Conservation (phyloP, 2,329 filamentous ascomycete genomes). For the Arthroderma uncinatum region DNA sequence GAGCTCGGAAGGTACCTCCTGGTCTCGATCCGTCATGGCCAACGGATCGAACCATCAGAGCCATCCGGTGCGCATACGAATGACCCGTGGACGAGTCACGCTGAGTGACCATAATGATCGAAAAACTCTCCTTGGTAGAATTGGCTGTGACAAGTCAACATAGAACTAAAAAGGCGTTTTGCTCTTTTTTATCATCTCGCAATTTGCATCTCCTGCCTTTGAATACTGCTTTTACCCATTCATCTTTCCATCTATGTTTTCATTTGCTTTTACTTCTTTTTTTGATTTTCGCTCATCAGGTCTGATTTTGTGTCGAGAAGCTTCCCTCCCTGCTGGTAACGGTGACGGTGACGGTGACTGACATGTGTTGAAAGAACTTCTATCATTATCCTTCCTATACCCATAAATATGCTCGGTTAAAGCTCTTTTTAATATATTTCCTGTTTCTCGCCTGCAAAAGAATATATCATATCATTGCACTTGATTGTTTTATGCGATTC, state of each 20-base stretch:
- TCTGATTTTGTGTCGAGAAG: constrained; percentile 1
- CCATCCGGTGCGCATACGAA: constrained; percentile 20
- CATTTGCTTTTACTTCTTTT: not conserved
- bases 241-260: not conserved
- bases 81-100: constrained; percentile 29
- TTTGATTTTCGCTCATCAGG: not conserved
- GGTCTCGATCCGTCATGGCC: constrained; percentile 21
- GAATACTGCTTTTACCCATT: not conserved
- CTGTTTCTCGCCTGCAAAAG: not conserved
- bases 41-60: constrained; percentile 23
- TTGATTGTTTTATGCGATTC: not conserved
- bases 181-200: not conserved
- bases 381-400: constrained; percentile 4
- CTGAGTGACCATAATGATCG: constrained; percentile 32
- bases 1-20: constrained; percentile 17
- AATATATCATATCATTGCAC: not conserved
- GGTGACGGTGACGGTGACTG: constrained; percentile 3
- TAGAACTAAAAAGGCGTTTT: constrained; percentile 5
- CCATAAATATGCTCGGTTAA: constrained; percentile 5
- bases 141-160: constrained; percentile 24
- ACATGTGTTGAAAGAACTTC: constrained; percentile 4
- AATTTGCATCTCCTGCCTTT: not conserved
- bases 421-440: constrained; percentile 1
- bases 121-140: constrained; percentile 25
- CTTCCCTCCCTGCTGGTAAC: constrained; percentile 5